A percentile compares a stretch with the other conserved stretches of the same genome.
phyloP scores from a whole-genome alignment of 208 protist genomes.

The Acanthamoeba triangularis region DNA sequence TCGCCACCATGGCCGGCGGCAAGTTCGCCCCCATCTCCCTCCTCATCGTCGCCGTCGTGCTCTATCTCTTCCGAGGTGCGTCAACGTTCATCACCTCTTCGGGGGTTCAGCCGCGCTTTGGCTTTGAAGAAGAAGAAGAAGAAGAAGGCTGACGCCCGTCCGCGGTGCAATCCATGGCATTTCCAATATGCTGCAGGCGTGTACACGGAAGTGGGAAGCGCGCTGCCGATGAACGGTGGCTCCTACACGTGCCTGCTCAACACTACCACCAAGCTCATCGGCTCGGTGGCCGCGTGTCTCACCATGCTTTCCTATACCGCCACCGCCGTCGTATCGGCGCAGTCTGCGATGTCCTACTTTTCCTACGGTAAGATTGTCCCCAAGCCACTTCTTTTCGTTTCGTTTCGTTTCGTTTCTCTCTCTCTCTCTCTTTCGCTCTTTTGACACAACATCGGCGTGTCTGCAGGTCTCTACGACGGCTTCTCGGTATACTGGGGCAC shows the following conservation, averaged over 20 bases:
- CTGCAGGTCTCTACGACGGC: slow-evolving; percentile 72
- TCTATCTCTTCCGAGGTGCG: slow-evolving; percentile 90
- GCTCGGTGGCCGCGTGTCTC: slow-evolving; percentile 89
- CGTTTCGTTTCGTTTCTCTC: background rate
- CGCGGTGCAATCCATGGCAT: slow-evolving; percentile 20
- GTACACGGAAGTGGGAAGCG: slow-evolving; percentile 92
- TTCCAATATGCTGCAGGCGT: background rate
- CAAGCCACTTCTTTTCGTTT: background rate
- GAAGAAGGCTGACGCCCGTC: too few relatives aligned
- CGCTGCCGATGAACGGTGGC: slow-evolving; percentile 93
- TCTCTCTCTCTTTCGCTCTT: background rate
- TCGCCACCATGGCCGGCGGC: slow-evolving; percentile 84
- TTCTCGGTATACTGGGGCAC: slow-evolving; percentile 83
- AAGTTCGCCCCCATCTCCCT: slow-evolving; percentile 89
- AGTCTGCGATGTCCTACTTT: slow-evolving; percentile 88
- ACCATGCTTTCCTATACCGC: slow-evolving; percentile 92
- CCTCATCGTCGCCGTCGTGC: slow-evolving; percentile 85
- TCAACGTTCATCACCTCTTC: background rate
- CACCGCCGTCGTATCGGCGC: slow-evolving; percentile 88
- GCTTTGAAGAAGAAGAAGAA: background rate
- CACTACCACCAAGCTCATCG: slow-evolving; percentile 90
- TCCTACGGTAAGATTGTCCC: background rate
- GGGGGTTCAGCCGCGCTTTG: background rate
- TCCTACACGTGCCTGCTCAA: slow-evolving; percentile 93
- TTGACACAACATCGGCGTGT: background rate